Evolutionary conservation across 2,329 filamentous ascomycete species (phyloP).

Genomic region (Alternaria incomplexa): DNA sequence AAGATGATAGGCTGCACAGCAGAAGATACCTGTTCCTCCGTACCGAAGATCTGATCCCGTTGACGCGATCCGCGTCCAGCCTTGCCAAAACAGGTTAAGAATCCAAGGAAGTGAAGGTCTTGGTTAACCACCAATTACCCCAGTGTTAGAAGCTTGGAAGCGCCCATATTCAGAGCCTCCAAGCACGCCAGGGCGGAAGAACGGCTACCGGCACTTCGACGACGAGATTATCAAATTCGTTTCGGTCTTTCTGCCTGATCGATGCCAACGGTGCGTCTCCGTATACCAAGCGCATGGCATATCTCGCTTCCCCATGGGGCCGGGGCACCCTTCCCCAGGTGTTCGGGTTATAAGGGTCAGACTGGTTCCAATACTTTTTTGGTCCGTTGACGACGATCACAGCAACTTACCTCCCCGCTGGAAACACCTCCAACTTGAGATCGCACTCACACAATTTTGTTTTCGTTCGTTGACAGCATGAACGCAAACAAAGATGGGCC

Average conservation of each 20-base stretch:
- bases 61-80: neutral
- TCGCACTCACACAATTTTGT: neutral
- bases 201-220: constrained; percentile 11
- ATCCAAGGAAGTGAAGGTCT: constrained; percentile 4
- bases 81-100: neutral
- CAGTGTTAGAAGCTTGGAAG: constrained; percentile 1
- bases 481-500: neutral
- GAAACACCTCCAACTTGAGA: neutral
- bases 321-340: constrained; percentile 1
- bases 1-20: neutral
- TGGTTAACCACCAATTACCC: neutral
- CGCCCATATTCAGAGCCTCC: neutral
- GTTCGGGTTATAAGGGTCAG: constrained; percentile 12
- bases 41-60: neutral
- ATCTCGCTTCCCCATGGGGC: constrained; percentile 17
- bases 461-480: constrained; percentile 3
- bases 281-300: constrained; percentile 20
- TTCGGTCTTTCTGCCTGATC: constrained; percentile 4
- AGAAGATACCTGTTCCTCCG: neutral
- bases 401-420: neutral
- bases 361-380: constrained; percentile 5
- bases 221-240: neutral
- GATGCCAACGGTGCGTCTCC: constrained; percentile 13
- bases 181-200: constrained; percentile 11
- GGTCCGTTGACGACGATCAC: constrained; percentile 7